Evolutionary conservation across 768 basidiomycete genomes (phyloP).

Genomic region (Stropharia rugosoannulata): DNA sequence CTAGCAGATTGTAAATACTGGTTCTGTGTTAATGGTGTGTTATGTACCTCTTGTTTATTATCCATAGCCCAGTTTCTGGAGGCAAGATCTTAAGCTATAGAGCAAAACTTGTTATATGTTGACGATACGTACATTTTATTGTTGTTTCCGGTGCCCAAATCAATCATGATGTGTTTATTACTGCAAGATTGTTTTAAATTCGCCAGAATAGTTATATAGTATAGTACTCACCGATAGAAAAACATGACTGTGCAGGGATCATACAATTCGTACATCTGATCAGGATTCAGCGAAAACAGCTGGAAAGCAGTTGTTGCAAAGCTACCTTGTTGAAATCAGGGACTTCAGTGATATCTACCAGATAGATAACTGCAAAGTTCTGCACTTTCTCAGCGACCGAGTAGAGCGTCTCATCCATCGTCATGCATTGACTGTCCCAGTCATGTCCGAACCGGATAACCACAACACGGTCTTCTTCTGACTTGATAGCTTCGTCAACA

Average conservation of each 20-base stretch:
- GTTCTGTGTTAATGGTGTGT: neutral
- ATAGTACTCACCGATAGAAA: constrained; percentile 80
- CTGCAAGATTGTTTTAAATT: constrained; percentile 35
- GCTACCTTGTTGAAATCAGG: constrained; percentile 97
- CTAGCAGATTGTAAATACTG: constrained; percentile 36
- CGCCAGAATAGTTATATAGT: constrained; percentile 2
- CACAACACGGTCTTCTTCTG: constrained; percentile 94
- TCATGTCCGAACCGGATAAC: constrained; percentile 95
- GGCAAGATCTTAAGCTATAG: constrained; percentile 7
- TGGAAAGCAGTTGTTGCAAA: neutral
- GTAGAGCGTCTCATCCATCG: constrained; percentile 97
- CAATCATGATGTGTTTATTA: constrained; percentile 99
- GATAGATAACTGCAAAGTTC: constrained; percentile 97
- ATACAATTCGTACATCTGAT: constrained; percentile 97
- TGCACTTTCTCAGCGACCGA: constrained; percentile 93
- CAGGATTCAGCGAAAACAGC: neutral
- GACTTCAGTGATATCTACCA: constrained; percentile 93
- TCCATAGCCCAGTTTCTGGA: constrained; percentile 97
- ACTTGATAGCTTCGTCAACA: constrained; percentile 98
- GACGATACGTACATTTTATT: constrained; percentile 85
- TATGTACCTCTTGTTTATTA: constrained; percentile 90
- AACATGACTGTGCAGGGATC: constrained; percentile 98
- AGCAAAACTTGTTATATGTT: neutral
- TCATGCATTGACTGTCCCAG: constrained; percentile 95
- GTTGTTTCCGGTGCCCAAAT: constrained; percentile 99